Evolutionary conservation across 75 land plant species (phyloP), one percentile per base, ranked within the genome.

Genomic region (Sequoiadendron giganteum): DNA sequence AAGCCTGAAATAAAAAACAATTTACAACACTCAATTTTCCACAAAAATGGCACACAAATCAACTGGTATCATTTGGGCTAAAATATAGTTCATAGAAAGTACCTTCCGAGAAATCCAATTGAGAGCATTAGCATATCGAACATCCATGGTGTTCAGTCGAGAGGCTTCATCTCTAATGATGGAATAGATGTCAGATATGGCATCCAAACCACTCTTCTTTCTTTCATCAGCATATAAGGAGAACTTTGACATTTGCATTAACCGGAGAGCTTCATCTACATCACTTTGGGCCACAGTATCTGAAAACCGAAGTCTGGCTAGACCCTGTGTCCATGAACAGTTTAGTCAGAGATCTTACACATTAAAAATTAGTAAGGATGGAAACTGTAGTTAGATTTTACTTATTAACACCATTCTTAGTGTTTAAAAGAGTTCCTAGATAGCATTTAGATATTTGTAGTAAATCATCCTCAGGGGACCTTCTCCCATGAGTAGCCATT

Each of bases 231-330:
- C 90, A 85, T 98, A 98, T 28, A 98, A 79, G 28, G 99, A 98
- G 93, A 94, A 98, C 52, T 98, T 98, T 52, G 99, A 97, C 99
- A 98, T 98, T 81, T 97, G 97, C 97, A 98, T 98, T 18, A 98
- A 90, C 83, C 99, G 90, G 77, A 98, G 92, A 19, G 99, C 99
- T 88, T 98, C 99, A 88, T 98, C 99, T 38, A 98, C 94, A 91
- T 98, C 99, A 93, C 99, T 98, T 86, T 98, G 99, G 75, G 94
- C 96, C 54, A 98, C 99, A 76, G 88, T 91, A 49, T 90, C 94
- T 34, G 99, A 96, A 76, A 97, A 97, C 36, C 99, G 90, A 13
- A 98, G 96, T 82, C 99, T 92, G 36, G 99, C 97, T 28, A 98
- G 90, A 52, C 99, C 96, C 99, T 95, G 88, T 48, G 78, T 36